Evolutionary conservation across 1,284 basidiomycete species (phyloP).

Genomic region (Sparassis latifolia): DNA sequence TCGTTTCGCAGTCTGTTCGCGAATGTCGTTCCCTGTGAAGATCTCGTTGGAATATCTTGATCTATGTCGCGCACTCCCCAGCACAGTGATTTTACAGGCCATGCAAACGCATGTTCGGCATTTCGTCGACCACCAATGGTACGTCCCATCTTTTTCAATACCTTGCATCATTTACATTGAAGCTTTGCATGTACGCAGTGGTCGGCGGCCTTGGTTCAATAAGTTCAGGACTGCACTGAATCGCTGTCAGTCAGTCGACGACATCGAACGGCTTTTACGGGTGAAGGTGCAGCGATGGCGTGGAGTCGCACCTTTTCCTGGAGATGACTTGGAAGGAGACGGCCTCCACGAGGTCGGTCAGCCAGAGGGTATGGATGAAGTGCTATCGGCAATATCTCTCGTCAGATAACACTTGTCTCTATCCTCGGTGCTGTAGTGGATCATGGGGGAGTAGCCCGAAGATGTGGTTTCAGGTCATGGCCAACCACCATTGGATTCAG

Average conservation of each 20-base stretch:
- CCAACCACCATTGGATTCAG: no score
- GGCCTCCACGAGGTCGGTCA: no score
- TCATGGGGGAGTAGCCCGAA: no score
- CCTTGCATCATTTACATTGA: constrained; percentile 1
- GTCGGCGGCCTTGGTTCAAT: constrained; percentile 46
- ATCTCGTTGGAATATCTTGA: constrained; percentile 60
- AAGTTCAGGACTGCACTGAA: constrained; percentile 45
- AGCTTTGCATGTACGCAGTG: constrained; percentile 23
- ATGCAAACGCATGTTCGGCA: constrained; percentile 55
- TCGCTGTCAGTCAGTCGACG: constrained; percentile 35
- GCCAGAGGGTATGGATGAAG: no score
- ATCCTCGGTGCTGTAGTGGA: no score
- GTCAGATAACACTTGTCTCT: no score
- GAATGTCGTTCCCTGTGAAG: constrained; percentile 40
- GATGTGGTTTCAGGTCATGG: no score
- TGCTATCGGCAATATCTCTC: no score
- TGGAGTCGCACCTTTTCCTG: constrained; percentile 21
- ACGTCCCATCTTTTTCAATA: constrained; percentile 15
- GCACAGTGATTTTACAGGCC: constrained; percentile 38
- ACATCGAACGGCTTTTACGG: constrained; percentile 39
- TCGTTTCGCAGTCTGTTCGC: constrained; percentile 43
- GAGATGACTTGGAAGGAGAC: no score
- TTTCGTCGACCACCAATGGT: constrained; percentile 62
- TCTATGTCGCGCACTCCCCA: constrained; percentile 43
- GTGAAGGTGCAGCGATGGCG: constrained; percentile 46